Base-by-base conservation (phyloP, 163 green algal genomes). In the Scenedesmus sp. region DNA sequence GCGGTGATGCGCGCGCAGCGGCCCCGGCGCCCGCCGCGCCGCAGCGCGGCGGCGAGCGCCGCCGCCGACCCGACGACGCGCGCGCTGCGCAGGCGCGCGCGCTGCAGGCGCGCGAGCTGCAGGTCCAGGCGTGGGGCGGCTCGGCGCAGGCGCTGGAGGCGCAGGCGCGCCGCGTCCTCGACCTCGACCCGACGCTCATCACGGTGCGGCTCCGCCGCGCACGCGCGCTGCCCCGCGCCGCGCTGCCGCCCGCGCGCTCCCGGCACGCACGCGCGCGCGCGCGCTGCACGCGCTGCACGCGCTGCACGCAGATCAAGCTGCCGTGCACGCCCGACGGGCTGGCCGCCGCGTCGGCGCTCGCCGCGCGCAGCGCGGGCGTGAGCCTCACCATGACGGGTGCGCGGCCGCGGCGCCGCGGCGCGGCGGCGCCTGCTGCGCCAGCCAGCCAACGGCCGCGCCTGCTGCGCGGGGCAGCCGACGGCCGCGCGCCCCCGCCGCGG, bases 71-170 rank as follows among this genome's bases (percentile, higher is more conserved):
- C 6, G 39, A 47, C 7, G 7, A 47, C 7, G 7, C 6, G 39
- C 39, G 39, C 39, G 39, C 39, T 47, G 7, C 39, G 39, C 39
- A 15, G 39, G 7, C 10, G 31, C 18, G 29, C n/a, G 24, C n/a
- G 57, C 22, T 65, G 24, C 39, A 6, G 39, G 70, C 78, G 4
- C 42, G 90, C 33, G 90, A 96, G 84, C 63, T 96, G 3, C 93
- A 96, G 34, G 51, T 95, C 6, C 92, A 96, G 78, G 83, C 91
- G 0, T 97, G 93, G 93, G 93, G 93, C n/a, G 74, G 72, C 33
- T 87, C 81, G 5, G 76, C 78, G 10, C 81, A 82, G 17, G 87
- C 88, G 26, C 78, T 96, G 78, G 85, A 88, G 44, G 81, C 87
- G 2, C 78, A 80, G 45, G 90, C 73, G 29, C 85, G 91, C 17